phyloP scores from a whole-genome alignment of 257 asterid genomes.

The Linaria vulgaris region DNA sequence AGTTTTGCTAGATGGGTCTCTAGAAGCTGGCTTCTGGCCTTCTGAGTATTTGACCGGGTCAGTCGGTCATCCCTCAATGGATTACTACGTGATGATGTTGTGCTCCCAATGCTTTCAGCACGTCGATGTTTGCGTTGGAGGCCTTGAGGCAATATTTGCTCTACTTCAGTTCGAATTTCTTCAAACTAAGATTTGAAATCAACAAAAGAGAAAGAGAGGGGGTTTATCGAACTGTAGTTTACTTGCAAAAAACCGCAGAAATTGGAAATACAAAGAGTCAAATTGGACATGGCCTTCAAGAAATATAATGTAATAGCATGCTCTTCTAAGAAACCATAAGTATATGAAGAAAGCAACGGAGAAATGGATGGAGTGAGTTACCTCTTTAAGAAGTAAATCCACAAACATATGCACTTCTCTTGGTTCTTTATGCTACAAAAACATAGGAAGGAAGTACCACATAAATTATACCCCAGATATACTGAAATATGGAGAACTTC shows the following conservation, averaged over 20 bases:
- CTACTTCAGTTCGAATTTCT: constrained; percentile 58
- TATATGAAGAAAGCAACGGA: neutral
- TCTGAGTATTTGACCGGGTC: constrained; percentile 73
- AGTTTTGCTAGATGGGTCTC: constrained; percentile 95
- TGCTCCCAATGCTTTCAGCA: constrained; percentile 87
- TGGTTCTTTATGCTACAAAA: constrained; percentile 90
- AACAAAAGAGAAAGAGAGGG: constrained; percentile 27
- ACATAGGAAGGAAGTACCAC: constrained; percentile 16
- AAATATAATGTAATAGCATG: neutral
- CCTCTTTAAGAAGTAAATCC: constrained; percentile 92
- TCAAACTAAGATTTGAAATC: constrained; percentile 48
- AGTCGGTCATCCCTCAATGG: constrained; percentile 81
- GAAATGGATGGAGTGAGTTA: constrained; percentile 25
- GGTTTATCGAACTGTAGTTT: constrained; percentile 6
- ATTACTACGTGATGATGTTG: constrained; percentile 91
- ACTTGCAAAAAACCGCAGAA: neutral
- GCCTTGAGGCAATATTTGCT: constrained; percentile 78
- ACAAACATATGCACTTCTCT: constrained; percentile 99
- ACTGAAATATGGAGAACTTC: constrained; percentile 8
- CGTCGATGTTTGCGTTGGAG: constrained; percentile 74
- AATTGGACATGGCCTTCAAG: constrained; percentile 6
- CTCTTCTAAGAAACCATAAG: constrained; percentile 14
- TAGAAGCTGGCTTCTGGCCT: constrained; percentile 93
- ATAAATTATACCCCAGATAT: constrained; percentile 13
- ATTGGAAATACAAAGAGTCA: neutral